Base-by-base conservation (phyloP, 139 green algal genomes). In the Chlamydomonas schloesseri region DNA sequence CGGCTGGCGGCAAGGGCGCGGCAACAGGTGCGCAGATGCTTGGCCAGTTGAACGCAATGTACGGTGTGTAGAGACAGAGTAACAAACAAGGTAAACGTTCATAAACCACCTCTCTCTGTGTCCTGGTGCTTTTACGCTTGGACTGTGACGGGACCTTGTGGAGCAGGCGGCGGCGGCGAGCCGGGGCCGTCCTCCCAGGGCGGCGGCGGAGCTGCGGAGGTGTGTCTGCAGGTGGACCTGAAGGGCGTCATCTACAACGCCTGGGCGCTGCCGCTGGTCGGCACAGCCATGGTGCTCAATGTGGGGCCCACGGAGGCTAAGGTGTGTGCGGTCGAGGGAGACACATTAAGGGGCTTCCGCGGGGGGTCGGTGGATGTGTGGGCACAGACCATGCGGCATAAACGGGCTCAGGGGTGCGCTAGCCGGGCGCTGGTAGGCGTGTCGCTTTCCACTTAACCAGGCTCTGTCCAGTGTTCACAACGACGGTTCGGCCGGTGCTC, bases 171-270 rank as follows among this genome's bases (percentile, higher is more conserved):
- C 42, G 42, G 42, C 42, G 42, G 42, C 42, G 60, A 24, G 24
- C 60, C 24, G 24, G 24, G 60, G 60, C 8, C 23, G 18, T 67
- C 8, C 2, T n/a, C 60, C 15, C 60, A 67, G 28, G 23, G 23
- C 11, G 31, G 37, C 53, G 33, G 57, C 50, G 8, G 33, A 6
- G 34, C n/a, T n/a, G n/a, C n/a, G 11, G 78, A 26, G 24, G 37
- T 42, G 26, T 68, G 69, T 8, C 24, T 60, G 87, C 80, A 91
- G 73, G 71, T 80, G 20, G 93, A 95, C 86, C 84, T 95, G 33
- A 95, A 95, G 87, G 93, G 93, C 20, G 87, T 92, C 18, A 28
- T 93, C 29, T 95, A 94, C 81, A 80, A 88, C 53, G 90, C 85
- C 4, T 81, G 62, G 29, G 88, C 94, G 47, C 73, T 93, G 79